Evolutionary conservation across 257 asterid genomes (phyloP).

Genomic region (Penstemon eatonii): DNA sequence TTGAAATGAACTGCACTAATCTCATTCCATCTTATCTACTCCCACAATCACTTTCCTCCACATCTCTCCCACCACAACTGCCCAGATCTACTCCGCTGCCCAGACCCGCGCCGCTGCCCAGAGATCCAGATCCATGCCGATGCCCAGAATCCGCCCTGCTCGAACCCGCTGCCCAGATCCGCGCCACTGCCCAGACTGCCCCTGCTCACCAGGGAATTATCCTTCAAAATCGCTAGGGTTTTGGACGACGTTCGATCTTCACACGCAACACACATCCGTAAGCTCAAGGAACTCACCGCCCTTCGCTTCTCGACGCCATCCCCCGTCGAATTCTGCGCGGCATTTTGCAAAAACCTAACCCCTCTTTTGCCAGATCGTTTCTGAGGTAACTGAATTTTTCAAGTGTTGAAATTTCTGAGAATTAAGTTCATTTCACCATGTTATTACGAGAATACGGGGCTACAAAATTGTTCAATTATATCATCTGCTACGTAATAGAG

Average conservation of each 20-base stretch:
- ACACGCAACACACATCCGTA: slow-evolving; percentile 65
- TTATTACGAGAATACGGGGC: background rate
- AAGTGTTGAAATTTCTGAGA: no score
- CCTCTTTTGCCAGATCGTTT: slow-evolving; percentile 86
- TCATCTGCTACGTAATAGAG: no score
- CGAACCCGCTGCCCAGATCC: no score
- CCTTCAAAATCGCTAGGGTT: slow-evolving; percentile 46
- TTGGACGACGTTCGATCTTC: slow-evolving; percentile 68
- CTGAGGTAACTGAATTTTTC: slow-evolving; percentile 59
- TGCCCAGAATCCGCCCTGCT: no score
- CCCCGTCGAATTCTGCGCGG: slow-evolving; percentile 45
- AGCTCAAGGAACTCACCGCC: slow-evolving; percentile 67
- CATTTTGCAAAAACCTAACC: slow-evolving; percentile 52
- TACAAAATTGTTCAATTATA: background rate
- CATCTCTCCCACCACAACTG: no score
- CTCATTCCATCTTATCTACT: no score
- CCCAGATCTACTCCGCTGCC: no score
- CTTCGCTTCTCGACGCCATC: slow-evolving; percentile 45
- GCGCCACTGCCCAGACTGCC: no score
- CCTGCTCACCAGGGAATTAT: slow-evolving; percentile 29
- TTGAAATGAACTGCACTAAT: no score
- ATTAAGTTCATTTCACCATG: background rate
- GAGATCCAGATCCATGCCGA: no score
- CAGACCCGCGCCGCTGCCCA: no score
- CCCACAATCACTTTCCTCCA: no score